Evolutionary conservation across 2,329 filamentous ascomycete species (phyloP).

Genomic region (Cladosporium sp.): DNA sequence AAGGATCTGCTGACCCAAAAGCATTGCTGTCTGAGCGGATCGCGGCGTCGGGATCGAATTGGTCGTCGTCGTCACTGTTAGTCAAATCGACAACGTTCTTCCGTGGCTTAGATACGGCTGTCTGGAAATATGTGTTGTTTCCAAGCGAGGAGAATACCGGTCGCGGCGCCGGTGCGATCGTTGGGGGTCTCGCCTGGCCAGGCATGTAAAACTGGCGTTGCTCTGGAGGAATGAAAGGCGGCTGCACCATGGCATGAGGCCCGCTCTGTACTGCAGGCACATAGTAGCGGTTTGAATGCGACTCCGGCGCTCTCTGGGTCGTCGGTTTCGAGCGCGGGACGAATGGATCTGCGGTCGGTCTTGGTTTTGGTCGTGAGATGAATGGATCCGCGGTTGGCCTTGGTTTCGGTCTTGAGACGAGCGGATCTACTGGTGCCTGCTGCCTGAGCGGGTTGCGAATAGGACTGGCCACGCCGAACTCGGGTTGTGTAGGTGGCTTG

Average conservation of each 20-base stretch:
- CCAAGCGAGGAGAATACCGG: conserved; percentile 56
- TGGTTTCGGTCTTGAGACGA: conserved; percentile 16
- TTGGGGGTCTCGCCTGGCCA: conserved; percentile 38
- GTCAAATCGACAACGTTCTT: conserved; percentile 53
- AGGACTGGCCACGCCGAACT: conserved; percentile 62
- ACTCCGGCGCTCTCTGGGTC: conserved; percentile 29
- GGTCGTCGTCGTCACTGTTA: conserved; percentile 43
- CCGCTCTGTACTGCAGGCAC: conserved; percentile 11
- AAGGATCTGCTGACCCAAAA: conserved; percentile 57
- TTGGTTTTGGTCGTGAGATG: conserved; percentile 11
- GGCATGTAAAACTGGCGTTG: conserved; percentile 28
- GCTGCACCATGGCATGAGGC: conserved; percentile 7
- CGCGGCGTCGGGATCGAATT: conserved; percentile 50
- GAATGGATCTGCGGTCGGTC: conserved; percentile 32
- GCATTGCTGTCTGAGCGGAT: conserved; percentile 47
- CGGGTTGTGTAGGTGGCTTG: conserved; percentile 36
- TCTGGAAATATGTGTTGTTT: conserved; percentile 42
- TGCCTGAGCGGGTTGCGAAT: conserved; percentile 47
- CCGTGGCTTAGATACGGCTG: conserved; percentile 29
- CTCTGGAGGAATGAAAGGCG: conserved; percentile 16
- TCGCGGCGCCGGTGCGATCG: conserved; percentile 49
- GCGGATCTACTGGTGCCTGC: conserved; percentile 32
- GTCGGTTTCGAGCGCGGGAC: conserved; percentile 7
- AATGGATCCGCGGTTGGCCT: conserved; percentile 32
- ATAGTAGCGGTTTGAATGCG: conserved; percentile 14